phyloP scores from a whole-genome alignment of 1,139 yeast species.

The Debaryomycetaceae sp. region DNA sequence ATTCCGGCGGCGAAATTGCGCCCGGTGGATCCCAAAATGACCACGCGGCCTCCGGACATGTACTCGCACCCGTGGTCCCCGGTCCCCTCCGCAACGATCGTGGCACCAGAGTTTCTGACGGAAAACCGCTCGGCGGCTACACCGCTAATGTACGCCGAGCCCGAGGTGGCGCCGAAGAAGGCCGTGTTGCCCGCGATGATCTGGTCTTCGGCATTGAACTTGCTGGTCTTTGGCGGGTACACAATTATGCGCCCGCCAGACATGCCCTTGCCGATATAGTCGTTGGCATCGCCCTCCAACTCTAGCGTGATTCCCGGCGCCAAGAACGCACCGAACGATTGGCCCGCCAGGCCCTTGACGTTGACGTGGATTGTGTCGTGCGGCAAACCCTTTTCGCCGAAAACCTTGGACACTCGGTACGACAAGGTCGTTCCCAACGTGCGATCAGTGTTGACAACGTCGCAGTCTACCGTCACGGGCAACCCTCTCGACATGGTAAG shows the following conservation, averaged over 20 bases:
- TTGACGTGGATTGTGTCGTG: constrained; percentile 94
- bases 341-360: constrained; percentile 91
- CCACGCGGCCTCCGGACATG: constrained; percentile 98
- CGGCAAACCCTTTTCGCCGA: constrained; percentile 90
- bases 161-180: constrained; percentile 95
- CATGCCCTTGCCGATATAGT: constrained; percentile 94
- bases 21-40: constrained; percentile 84
- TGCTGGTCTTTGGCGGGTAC: constrained; percentile 79
- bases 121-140: constrained; percentile 98
- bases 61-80: constrained; percentile 99
- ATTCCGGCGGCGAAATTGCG: constrained; percentile 98
- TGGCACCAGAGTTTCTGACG: constrained; percentile 97
- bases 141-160: constrained; percentile 90
- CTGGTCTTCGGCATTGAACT: constrained; percentile 90
- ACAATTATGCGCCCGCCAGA: constrained; percentile 92
- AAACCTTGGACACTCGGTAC: constrained; percentile 83
- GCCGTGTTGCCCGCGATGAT: constrained; percentile 96
- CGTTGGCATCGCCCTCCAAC: constrained; percentile 95
- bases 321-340: constrained; percentile 94
- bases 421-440: constrained; percentile 92
- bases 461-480: constrained; percentile 89
- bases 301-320: constrained; percentile 95
- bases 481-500: constrained; percentile 85
- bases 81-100: constrained; percentile 91
- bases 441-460: constrained; percentile 91